Conservation (phyloP, 257 asterid genomes). For the Solanum acaule region DNA sequence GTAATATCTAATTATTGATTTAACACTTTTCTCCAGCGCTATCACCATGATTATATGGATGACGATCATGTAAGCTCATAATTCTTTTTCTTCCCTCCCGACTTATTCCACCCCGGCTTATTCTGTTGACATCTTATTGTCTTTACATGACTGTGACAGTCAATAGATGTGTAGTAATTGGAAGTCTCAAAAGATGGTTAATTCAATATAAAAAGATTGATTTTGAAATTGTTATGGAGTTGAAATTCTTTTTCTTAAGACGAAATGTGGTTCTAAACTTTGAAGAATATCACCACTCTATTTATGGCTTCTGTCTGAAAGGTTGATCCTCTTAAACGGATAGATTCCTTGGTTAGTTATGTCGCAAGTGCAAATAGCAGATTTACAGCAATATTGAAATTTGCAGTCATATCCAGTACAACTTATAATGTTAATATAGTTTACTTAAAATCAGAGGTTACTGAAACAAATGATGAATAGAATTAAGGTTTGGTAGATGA, state of each 20-base stretch:
- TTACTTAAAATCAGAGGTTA: neutral
- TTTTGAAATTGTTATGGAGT: neutral
- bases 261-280: neutral
- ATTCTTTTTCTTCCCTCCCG: neutral
- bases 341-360: neutral
- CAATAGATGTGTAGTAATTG: neutral
- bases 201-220: neutral
- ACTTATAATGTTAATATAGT: neutral
- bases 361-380: neutral
- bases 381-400: neutral
- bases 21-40: conserved; percentile 2
- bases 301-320: neutral
- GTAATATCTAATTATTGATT: neutral
- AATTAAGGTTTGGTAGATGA: neutral
- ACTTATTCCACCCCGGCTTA: neutral
- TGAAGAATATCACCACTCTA: neutral
- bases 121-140: neutral
- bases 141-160: neutral
- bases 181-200: neutral
- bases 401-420: neutral
- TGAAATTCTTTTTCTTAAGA: neutral
- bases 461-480: neutral
- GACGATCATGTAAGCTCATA: conserved; percentile 5
- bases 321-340: neutral
- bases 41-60: conserved; percentile 1